phyloP scores from a whole-genome alignment of 345 rosid species.

The Laguncularia racemosa region DNA sequence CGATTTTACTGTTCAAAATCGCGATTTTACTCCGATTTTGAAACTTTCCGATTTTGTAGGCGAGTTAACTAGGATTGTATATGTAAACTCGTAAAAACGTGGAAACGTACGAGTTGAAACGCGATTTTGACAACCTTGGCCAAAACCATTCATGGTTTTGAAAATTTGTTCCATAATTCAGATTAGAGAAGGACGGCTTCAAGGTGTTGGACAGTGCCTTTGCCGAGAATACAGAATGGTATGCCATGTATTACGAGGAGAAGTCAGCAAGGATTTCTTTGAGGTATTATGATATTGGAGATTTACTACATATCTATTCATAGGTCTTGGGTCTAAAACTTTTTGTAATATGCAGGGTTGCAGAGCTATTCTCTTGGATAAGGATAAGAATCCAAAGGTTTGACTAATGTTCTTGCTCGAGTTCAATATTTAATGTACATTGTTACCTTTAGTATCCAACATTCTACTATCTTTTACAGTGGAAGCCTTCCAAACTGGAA shows the following conservation, averaged over 20 bases:
- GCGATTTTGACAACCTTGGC: too few species aligned
- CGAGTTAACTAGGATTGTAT: too few species aligned
- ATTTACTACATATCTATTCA: neutral
- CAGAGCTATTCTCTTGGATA: constrained; percentile 79
- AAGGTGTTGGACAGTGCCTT: constrained; percentile 80
- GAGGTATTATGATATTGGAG: constrained; percentile 41
- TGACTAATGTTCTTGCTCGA: constrained; percentile 8
- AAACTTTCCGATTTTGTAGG: too few species aligned
- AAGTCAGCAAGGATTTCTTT: constrained; percentile 75
- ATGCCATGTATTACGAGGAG: constrained; percentile 71
- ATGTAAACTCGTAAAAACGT: too few species aligned
- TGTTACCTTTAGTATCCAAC: neutral
- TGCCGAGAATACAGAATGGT: constrained; percentile 79
- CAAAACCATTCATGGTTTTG: too few species aligned
- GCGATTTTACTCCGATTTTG: too few species aligned
- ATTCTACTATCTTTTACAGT: constrained; percentile 21
- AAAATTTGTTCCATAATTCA: constrained; percentile 15
- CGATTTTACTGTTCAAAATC: too few species aligned
- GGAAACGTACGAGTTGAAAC: too few species aligned
- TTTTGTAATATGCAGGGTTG: constrained; percentile 54
- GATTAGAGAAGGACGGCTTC: constrained; percentile 88
- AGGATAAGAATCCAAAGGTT: constrained; percentile 84
- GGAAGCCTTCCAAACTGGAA: constrained; percentile 70
- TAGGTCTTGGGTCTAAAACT: neutral
- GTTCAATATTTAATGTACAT: neutral